phyloP scores from a whole-genome alignment of 176 grass and related monocot genomes.

The Triticum aestivum region IWGSC_CS_RefSeq_v2.1 NC_057806.1:463062141-463062640 shows the following conservation, averaged over 20 bases:
- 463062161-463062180: not conserved
- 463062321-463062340: no score
- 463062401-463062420: not conserved
- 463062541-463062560: not conserved
- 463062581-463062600: conserved; percentile 2
- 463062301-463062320: no score
- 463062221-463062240: not conserved
- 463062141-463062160: not conserved
- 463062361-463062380: no score
- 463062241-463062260: not conserved
- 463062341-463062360: no score
- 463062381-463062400: not conserved
- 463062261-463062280: no score
- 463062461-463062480: no score
- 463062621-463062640: conserved; percentile 61
- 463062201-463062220: not conserved
- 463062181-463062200: not conserved
- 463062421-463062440: not conserved
- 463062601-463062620: no score
- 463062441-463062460: no score
- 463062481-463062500: conserved; percentile 76
- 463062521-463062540: conserved; percentile 23
- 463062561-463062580: not conserved
- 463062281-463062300: no score
- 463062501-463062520: conserved; percentile 85